Conservation (phyloP, 2,329 filamentous ascomycete genomes). For the Biscogniauxia mediterranea region DNA sequence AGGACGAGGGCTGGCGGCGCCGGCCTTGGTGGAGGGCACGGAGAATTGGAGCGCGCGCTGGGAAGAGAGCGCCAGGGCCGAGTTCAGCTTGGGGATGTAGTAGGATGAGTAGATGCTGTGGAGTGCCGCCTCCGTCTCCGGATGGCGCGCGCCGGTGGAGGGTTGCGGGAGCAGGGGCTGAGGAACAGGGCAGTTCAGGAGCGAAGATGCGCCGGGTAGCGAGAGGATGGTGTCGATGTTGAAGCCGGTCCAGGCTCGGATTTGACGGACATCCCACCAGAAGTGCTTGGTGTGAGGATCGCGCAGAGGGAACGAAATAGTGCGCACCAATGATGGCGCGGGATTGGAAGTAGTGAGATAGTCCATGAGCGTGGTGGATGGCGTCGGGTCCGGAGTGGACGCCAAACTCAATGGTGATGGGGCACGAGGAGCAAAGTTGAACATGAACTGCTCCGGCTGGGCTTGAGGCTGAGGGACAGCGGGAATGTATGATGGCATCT, state of each 20-base stretch:
- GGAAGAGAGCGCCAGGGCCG: constrained; percentile 74
- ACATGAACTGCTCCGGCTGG: constrained; percentile 46
- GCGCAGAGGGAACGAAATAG: constrained; percentile 66
- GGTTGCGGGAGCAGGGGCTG: constrained; percentile 60
- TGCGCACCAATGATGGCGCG: constrained; percentile 76
- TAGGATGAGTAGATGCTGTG: constrained; percentile 73
- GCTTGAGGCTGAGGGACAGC: constrained; percentile 30
- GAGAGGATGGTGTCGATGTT: constrained; percentile 67
- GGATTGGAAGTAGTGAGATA: constrained; percentile 82
- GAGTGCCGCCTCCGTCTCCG: constrained; percentile 75
- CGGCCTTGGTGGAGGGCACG: constrained; percentile 38
- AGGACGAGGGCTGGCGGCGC: constrained; percentile 17
- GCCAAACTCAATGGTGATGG: constrained; percentile 37
- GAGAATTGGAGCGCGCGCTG: constrained; percentile 59
- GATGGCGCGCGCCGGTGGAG: constrained; percentile 58
- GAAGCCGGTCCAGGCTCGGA: constrained; percentile 82
- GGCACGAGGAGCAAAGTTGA: constrained; percentile 47
- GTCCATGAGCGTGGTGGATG: constrained; percentile 68
- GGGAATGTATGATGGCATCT: constrained; percentile 59
- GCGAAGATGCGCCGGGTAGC: constrained; percentile 68
- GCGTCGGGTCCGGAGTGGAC: constrained; percentile 45
- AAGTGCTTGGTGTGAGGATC: constrained; percentile 76
- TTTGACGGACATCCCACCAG: constrained; percentile 93
- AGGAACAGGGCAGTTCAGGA: constrained; percentile 70
- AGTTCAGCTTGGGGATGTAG: constrained; percentile 85